phyloP scores from a whole-genome alignment of 1,284 basidiomycete genomes.

The Filobasidium uniguttulatum region DNA sequence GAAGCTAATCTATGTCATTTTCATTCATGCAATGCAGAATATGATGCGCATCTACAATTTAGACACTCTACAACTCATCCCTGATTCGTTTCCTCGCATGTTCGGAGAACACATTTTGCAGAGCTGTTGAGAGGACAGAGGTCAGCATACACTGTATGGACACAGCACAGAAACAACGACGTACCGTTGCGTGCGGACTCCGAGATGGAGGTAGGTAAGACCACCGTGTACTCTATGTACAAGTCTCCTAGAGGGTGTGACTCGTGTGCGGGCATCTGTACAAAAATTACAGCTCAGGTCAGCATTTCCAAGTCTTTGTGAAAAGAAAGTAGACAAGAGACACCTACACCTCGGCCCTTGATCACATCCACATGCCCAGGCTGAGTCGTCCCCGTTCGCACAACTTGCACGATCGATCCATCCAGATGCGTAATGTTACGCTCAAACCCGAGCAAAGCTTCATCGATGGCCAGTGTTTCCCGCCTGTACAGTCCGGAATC shows the following conservation, averaged over 20 bases:
- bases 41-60: too few relatives aligned
- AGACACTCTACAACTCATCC: too few relatives aligned
- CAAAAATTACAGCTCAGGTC: background rate
- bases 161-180: constrained; percentile 16
- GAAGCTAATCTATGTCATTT: too few relatives aligned
- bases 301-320: background rate
- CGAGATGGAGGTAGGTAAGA: constrained; percentile 60
- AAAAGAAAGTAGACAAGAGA: background rate
- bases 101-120: too few relatives aligned
- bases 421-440: constrained; percentile 80
- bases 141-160: too few relatives aligned
- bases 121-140: too few relatives aligned
- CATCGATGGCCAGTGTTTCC: constrained; percentile 74
- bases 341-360: constrained; percentile 56
- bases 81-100: too few relatives aligned
- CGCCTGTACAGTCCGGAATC: constrained; percentile 78
- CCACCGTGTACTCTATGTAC: constrained; percentile 79
- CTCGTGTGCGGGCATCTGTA: constrained; percentile 58
- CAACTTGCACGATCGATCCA: constrained; percentile 60
- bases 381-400: constrained; percentile 67
- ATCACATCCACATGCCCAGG: constrained; percentile 74
- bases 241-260: constrained; percentile 58
- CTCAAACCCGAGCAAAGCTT: constrained; percentile 41
- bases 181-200: constrained; percentile 53
- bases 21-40: too few relatives aligned